Evolutionary conservation across 2,329 filamentous ascomycete species (phyloP).

Genomic region (Monosporascus cannonballus): DNA sequence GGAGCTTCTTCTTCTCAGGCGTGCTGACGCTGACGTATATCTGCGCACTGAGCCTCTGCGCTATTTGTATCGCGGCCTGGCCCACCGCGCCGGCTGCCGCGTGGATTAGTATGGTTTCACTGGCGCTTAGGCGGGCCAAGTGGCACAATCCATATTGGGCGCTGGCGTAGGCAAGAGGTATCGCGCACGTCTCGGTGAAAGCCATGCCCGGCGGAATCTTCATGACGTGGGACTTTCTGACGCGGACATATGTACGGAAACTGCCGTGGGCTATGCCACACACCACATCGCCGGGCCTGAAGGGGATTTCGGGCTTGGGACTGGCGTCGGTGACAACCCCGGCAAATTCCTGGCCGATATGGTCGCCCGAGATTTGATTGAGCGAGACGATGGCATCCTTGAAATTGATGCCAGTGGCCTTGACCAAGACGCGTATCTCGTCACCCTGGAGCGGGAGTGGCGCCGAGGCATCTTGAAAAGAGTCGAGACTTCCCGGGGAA

Average conservation of each 20-base stretch:
- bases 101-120: conserved; percentile 12
- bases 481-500: too few relatives aligned
- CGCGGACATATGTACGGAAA: background rate
- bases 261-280: too few relatives aligned
- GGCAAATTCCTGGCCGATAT: too few relatives aligned
- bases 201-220: conserved; percentile 7
- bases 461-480: too few relatives aligned
- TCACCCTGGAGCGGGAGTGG: too few relatives aligned
- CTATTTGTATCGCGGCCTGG: conserved; percentile 8
- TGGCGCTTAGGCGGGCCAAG: background rate
- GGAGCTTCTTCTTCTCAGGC: conserved; percentile 5
- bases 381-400: too few relatives aligned
- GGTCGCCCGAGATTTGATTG: too few relatives aligned
- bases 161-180: conserved; percentile 4
- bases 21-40: conserved; percentile 9
- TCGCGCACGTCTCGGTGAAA: conserved; percentile 6
- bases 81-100: conserved; percentile 10
- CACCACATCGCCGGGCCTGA: too few relatives aligned
- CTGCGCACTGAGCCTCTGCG: conserved; percentile 5
- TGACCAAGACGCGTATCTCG: too few relatives aligned
- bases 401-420: too few relatives aligned
- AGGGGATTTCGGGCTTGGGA: too few relatives aligned
- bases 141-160: conserved; percentile 5
- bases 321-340: too few relatives aligned
- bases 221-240: background rate